Evolutionary conservation across 106 monocot genomes (phyloP), one percentile per base, ranked within the genome.

Genomic region (Iris macrosiphon): DNA sequence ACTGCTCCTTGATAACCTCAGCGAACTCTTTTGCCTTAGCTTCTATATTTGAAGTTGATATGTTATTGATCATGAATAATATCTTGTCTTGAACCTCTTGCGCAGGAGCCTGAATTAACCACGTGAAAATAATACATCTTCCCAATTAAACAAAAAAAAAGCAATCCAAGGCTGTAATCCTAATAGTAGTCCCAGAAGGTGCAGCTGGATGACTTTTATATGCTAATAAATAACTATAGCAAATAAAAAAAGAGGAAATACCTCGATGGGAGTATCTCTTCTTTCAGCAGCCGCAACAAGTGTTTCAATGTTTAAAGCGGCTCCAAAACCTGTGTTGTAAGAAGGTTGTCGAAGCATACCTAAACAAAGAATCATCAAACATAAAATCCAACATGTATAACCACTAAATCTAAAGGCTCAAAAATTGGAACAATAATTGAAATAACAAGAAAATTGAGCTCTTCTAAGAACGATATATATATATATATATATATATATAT

Each of bases 21-120:
- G 34, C 69, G 67, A 98, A 87, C 52, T 98, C 96, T 55, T 83
- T 98, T 60, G 90, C 69, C 72, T 98, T 98, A 14, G 83, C 61
- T 39, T 98, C 96, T 59, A 87, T 59, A 71, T 98, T 98, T 56
- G 85, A 9, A 43, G 65, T 67, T 6, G 90, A 98, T 48, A 90
- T 98, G 49, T 98, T 98, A 55, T 98, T 98, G 30, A 98, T 86
- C 68, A 98, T 80, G 72, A 98, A 98, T 40, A 87, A 69, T 42
- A 98, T 81, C 62, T 87, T 98, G 69, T 98, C 96, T 59, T 90
- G 87, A 70, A 80, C 55, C 66, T 98, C 96, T 42, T 79, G 61
- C 25, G 80, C 52, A 58, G 96, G 96, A 50, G 72, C 78, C 96
- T 98, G 52, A 49, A 77, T 49, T 22, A 52, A 45, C 26, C 30